Evolutionary conservation across 352 stramenopile genomes (phyloP), one percentile per base, ranked within the genome.

Genomic region (Globisporangium yorkense): DNA sequence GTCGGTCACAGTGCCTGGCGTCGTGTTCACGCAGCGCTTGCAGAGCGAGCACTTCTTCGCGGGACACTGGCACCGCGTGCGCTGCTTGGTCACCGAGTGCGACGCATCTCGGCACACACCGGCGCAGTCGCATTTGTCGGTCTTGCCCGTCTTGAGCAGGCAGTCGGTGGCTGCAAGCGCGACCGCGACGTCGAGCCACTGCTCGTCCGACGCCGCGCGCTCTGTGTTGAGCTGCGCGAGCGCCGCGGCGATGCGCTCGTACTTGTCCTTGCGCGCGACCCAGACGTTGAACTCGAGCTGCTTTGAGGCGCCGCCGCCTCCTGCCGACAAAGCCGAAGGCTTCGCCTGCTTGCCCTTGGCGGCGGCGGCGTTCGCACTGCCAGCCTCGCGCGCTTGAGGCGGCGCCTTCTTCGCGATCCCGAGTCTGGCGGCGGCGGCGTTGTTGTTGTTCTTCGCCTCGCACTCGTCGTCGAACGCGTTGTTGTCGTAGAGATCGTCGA

Each of bases 191-290:
- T 89, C 75, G 37, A 94, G 63, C 81, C 84, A 95, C 12, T 83
- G 66, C 33, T 80, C 70, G 33, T 88, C 72, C 6, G 75, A 58
- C 13, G 59, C 61, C 13, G 80, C 80, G 44, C 87, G 81, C 24
- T 86, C 68, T 4, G 71, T 78, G 61, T 89, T 86, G 20, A 96
- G 64, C 44, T 88, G 63, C 20, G 62, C 51, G 13, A 96, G 66
- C 41, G 87, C 68, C 24, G 68, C 57, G 12, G 84, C 73, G 51
- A 86, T 87, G 27, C 81, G 78, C 63, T 94, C 85, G 55, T 92
- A 94, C 59, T 92, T 92, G 68, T 96, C 87, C 57, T 96, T 94
- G 31, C 82, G 79, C 7, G 75, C 75, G 13, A 96, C 83, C 84
- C 84, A 96, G 12, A 88, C 72, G 37, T 92, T 72, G 54, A 96